Evolutionary conservation across 2,329 filamentous ascomycete species (phyloP), one percentile per base, ranked within the genome.

Genomic region (Aspergillus sp.): DNA sequence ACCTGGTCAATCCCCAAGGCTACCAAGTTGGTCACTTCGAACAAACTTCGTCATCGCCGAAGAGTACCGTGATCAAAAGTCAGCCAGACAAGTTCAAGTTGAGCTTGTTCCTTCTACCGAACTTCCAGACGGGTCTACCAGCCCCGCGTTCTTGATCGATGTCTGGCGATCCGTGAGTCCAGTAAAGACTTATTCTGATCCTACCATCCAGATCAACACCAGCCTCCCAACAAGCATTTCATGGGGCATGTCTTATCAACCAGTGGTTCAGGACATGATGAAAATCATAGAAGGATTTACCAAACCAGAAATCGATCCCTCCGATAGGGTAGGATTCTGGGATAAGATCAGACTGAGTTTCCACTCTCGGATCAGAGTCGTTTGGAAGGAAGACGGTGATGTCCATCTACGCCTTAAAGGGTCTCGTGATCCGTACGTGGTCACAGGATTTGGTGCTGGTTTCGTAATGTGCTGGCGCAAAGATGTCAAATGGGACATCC

Each of bases 181-280:
- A 0, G 92, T 99, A 64, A 99, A 99, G 77, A 96, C 92, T 0
- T 99, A 95, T 73, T 97, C 95, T 0, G 90, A 98, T 71, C 93
- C 97, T 75, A 86, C 85, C 36, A 84, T 99, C 68, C 91, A 96
- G 64, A 93, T 99, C 75, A 96, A 98, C 74, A 97, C 94, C 2
- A 90, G 89, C 56, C 86, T 94, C 59, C 91, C 96, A 2, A 99
- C 95, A 0, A 87, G 91, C 49, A 94, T 99, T 55, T 97, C 94
- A 0, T 99, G 95, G 96, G 93, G 93, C 7, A 93, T 95, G 50
- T 96, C 93, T 2, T 99, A 98, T 71, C 96, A 99, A 71, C 95
- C 96, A 29, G 94, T 94, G 1, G 94, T 99, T 52, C 95, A 99
- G 74, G 96, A 99, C 71, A 96, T 98, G 90, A 99, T 99, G 95